Base-by-base conservation (phyloP, 2,329 filamentous ascomycete species). In the Fusarium coicis region DNA sequence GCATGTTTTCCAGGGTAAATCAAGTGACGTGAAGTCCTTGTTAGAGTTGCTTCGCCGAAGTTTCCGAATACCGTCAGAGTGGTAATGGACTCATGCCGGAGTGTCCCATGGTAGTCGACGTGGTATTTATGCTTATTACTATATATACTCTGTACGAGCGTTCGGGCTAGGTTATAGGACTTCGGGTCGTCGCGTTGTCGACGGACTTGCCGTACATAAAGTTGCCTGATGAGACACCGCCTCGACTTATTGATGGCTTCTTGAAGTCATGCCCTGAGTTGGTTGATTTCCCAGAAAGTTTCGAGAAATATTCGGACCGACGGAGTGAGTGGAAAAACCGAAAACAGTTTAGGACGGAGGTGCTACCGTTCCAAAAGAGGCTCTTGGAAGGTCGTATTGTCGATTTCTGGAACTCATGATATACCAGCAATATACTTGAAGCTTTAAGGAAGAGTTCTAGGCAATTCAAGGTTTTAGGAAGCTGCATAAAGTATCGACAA, bases 351-450 rank as follows among this genome's bases (percentile, higher is more conserved):
- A 36, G n/a, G 16, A 14, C 10, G 11, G 5, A 14, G 5, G 11
- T 19, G 16, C 2, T 18, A 6, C n/a, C 21, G 19, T 7, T 10
- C 4, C 7, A 7, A 16, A 11, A 15, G 15, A 5, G 1, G 10
- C 46, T 49, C 10, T 16, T 30, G 8, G 14, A 36, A 15, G 11
- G 21, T 10, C 47, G 4, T 15, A n/a, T 26, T 7, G 7, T 47
- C 10, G 19, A 30, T 4, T 3, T 2, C 7, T 16, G 12, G 9
- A 8, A 15, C 28, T 49, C 6, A 11, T 30, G 19, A 37, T 10
- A 36, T 36, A 18, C 8, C 1, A 37, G 36, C 18, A 37, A 10
- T 37, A 37, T 19, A 37, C 36, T 10, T 37, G 36, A 18, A 37
- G 16, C 18, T 10, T 19, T 37, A 37, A 19, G 36, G 36, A 10